Conservation (phyloP, 257 asterid species). For the Ehretia macrophylla region DNA sequence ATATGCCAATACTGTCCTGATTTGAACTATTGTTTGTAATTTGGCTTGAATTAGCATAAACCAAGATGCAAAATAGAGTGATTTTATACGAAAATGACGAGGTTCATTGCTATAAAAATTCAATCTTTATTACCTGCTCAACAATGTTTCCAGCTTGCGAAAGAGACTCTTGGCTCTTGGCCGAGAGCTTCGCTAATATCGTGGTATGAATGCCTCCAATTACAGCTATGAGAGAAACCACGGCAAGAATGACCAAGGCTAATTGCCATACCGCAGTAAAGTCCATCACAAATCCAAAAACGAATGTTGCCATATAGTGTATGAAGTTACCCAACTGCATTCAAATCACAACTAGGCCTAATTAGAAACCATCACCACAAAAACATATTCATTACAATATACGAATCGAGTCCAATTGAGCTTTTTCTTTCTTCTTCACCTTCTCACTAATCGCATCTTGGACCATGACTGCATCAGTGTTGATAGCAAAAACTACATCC, state of each 20-base stretch:
- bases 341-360: background rate
- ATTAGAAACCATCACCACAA: background rate
- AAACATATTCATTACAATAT: background rate
- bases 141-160: slow-evolving; percentile 86
- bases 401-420: background rate
- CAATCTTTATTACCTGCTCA: slow-evolving; percentile 55
- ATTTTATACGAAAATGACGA: background rate
- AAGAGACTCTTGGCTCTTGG: slow-evolving; percentile 73
- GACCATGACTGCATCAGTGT: slow-evolving; percentile 83
- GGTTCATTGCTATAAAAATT: background rate
- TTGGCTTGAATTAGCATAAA: slow-evolving; percentile 16
- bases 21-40: slow-evolving; percentile 73
- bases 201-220: slow-evolving; percentile 71
- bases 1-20: slow-evolving; percentile 67
- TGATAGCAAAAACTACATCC: slow-evolving; percentile 84
- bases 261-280: slow-evolving; percentile 91
- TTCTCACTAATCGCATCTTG: slow-evolving; percentile 97
- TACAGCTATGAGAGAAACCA: slow-evolving; percentile 82
- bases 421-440: slow-evolving; percentile 29
- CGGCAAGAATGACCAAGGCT: slow-evolving; percentile 78
- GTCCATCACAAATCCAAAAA: slow-evolving; percentile 87
- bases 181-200: slow-evolving; percentile 66
- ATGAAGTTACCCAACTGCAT: slow-evolving; percentile 89
- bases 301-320: slow-evolving; percentile 93
- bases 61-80: background rate